A percentile compares a stretch with the other conserved stretches of the same genome.
Conservation (phyloP, 306 rosid species). For the Astragalus glycyphyllos region DNA sequence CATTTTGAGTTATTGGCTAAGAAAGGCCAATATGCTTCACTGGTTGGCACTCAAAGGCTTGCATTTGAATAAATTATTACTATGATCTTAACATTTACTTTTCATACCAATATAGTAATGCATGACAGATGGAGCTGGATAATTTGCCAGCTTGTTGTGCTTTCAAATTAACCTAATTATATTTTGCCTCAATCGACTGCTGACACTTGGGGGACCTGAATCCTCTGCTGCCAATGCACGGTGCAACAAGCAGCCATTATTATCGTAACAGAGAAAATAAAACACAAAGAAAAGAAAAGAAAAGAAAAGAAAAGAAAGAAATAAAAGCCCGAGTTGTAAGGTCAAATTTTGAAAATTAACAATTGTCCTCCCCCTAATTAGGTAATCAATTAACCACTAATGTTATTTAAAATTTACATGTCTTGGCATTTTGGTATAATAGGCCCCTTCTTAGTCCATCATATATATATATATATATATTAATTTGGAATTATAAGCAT, state of each 20-base stretch:
- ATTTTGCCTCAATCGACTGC: neutral
- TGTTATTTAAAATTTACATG: too few species aligned
- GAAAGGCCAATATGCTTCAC: conserved; percentile 85
- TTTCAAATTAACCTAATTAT: conserved; percentile 1
- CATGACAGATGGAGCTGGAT: conserved; percentile 28
- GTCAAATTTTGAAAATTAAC: too few species aligned
- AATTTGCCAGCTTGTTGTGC: neutral
- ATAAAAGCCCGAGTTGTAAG: neutral
- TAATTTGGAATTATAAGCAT: neutral
- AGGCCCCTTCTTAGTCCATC: conserved; percentile 4
- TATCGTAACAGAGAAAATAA: too few species aligned
- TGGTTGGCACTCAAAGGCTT: conserved; percentile 89
- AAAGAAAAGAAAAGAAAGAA: neutral
- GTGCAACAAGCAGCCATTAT: too few species aligned
- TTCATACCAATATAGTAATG: conserved; percentile 27
- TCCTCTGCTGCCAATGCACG: too few species aligned
- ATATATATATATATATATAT: too few species aligned
- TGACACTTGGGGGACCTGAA: conserved; percentile 9
- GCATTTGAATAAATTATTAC: conserved; percentile 71
- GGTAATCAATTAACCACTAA: too few species aligned
- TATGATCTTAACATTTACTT: conserved; percentile 11
- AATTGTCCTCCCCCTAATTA: too few species aligned
- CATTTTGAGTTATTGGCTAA: conserved; percentile 75
- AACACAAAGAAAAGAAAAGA: too few species aligned
- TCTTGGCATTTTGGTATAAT: neutral